These are phyloP conservation scores for Polychytrium aggregatum DNA, from an alignment of 192 early-diverging fungal genomes.

Conservation along the genomic window DNA sequence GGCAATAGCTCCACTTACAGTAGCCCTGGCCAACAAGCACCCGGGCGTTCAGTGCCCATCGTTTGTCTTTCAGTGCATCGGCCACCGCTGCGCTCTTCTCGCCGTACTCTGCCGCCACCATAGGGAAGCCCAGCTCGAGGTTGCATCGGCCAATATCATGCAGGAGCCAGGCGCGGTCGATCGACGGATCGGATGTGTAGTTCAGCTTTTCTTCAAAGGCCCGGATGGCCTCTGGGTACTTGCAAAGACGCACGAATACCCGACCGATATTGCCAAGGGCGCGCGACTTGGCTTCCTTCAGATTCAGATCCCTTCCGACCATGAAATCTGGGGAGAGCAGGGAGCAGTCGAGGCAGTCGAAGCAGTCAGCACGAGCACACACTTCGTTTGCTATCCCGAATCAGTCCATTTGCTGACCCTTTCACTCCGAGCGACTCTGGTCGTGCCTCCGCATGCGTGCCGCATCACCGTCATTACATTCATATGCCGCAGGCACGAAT, in stretches of 20 bases:
- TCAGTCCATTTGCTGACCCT: too few species aligned
- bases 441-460: too few species aligned
- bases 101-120: slow-evolving; percentile 4
- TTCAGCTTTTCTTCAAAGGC: slow-evolving; percentile 10
- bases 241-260: slow-evolving; percentile 8
- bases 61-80: slow-evolving; percentile 4
- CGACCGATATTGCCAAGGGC: slow-evolving; percentile 15
- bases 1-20: not conserved
- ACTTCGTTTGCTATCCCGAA: too few species aligned
- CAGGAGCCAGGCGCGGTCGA: slow-evolving; percentile 14
- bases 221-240: slow-evolving; percentile 13
- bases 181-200: not conserved
- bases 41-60: slow-evolving; percentile 14
- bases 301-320: too few species aligned
- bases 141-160: slow-evolving; percentile 19
- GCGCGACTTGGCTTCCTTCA: not conserved
- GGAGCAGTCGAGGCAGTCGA: slow-evolving; percentile 1
- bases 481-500: too few species aligned
- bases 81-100: slow-evolving; percentile 1
- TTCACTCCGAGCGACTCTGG: too few species aligned
- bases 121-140: slow-evolving; percentile 9
- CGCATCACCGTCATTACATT: too few species aligned
- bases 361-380: not conserved
- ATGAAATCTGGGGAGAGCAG: too few species aligned
- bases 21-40: slow-evolving; percentile 15